These are phyloP conservation scores for Endoconidiophora laricicola DNA, from an alignment of 2,329 filamentous ascomycete genomes.

Conservation along the genomic window DNA sequence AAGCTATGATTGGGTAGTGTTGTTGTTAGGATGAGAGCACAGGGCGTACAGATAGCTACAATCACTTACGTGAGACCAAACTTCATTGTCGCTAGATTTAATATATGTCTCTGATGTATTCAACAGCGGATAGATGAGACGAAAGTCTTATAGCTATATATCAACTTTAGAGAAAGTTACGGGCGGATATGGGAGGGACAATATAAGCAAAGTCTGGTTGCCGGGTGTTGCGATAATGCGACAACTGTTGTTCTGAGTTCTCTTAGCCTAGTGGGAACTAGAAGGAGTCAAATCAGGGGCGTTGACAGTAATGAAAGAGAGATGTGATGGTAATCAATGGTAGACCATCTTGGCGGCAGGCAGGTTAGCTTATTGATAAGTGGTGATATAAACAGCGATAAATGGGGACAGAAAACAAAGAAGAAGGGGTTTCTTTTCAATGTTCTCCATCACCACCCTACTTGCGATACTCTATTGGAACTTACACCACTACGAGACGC, in stretches of 20 bases:
- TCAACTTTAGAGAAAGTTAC: too few species aligned
- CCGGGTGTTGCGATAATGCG: too few species aligned
- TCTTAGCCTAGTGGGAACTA: neutral
- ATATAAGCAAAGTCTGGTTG: too few species aligned
- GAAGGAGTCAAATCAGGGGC: neutral
- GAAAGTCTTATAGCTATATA: too few species aligned
- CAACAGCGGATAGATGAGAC: too few species aligned
- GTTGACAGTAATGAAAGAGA: neutral
- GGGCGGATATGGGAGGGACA: too few species aligned
- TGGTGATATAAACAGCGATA: too few species aligned
- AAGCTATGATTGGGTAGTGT: constrained; percentile 30
- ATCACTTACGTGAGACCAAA: constrained; percentile 42
- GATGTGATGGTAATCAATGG: constrained; percentile 3
- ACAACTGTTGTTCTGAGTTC: too few species aligned
- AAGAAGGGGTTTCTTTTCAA: neutral
- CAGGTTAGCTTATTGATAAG: neutral
- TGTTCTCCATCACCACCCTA: too few species aligned
- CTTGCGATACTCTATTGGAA: too few species aligned
- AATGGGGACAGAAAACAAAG: neutral
- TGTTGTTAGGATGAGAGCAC: constrained; percentile 14
- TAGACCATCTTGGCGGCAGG: constrained; percentile 1
- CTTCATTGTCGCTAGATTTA: constrained; percentile 31
- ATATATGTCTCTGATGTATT: neutral
- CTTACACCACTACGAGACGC: too few species aligned
- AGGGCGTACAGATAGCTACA: neutral